Base-by-base conservation (phyloP, 495 filamentous ascomycete species). In the Durotheca rogersii region DNA sequence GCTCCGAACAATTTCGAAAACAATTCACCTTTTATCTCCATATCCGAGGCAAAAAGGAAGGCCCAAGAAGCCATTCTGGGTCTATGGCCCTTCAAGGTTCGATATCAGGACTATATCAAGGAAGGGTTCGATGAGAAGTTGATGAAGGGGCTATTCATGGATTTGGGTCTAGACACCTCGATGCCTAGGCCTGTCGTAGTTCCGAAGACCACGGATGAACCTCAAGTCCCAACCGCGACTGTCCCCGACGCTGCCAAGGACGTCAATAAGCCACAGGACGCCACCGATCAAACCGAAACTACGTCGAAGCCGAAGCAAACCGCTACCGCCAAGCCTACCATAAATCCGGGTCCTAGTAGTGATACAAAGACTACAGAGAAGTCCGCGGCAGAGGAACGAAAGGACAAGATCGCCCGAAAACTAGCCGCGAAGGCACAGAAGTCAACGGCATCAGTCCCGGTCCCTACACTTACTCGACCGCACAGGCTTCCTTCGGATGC, bases 381-480 rank as follows among this genome's bases (percentile, higher is more conserved):
- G 53, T 75, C 80, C 6, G 62, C 62, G 7, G 62, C 62, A 1
- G 72, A 89, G 58, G 85, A 88, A 56, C 77, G 87, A 20, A 89
- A 89, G 53, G 86, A 89, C 51, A 78, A 87, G 31, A 88, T 88
- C 58, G 86, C 87, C 12, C 78, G 81, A 33, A 81, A 89, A 61
- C 74, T 88, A 38, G 86, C 88, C 30, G 84, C 73, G 31, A 80
- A 72, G 59, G 70, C 60, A 40, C 60, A 60, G 51, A 64, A 65
- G 48, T 48, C 60, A 10, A 70, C 32, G 68, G 62, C 55, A 2
- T 10, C 40, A 7, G 25, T 9, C 16, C 44, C 53, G 14, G 33
- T 39, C 23, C 21, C 47, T 31, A 20, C 56, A 40, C 40, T 65
- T 34, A 36, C 65, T 46, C 36, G 62, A n/a, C 43, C 53, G 11